These are phyloP conservation scores for Cephalotrichum gorgonifer DNA, from an alignment of 2,329 filamentous ascomycete genomes.

Conservation along the genomic window DNA sequence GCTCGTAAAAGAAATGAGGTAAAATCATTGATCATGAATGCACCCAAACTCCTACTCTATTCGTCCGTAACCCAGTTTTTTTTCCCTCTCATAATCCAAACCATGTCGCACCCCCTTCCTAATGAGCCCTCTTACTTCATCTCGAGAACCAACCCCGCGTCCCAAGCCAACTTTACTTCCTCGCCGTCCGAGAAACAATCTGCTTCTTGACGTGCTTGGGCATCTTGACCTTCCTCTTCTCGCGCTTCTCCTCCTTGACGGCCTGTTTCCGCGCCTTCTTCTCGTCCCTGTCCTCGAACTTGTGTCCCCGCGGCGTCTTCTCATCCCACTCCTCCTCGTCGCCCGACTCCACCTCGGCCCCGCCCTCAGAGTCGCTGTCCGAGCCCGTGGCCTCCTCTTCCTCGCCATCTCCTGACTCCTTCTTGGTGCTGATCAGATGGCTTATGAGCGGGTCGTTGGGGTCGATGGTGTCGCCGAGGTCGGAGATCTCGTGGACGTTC, in stretches of 20 bases:
- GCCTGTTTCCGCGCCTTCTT: conserved; percentile 74
- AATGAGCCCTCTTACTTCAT: neutral
- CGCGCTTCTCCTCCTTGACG: conserved; percentile 84
- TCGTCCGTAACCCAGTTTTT: neutral
- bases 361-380: conserved; percentile 28
- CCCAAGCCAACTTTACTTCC: conserved; percentile 45
- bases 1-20: neutral
- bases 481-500: conserved; percentile 90
- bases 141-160: neutral
- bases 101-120: neutral
- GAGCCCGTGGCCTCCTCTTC: conserved; percentile 27
- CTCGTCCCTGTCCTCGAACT: conserved; percentile 82
- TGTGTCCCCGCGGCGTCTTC: conserved; percentile 64
- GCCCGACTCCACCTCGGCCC: conserved; percentile 25
- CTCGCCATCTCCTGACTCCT: conserved; percentile 53
- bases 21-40: neutral
- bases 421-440: conserved; percentile 57
- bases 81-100: neutral
- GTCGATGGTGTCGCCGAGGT: conserved; percentile 53
- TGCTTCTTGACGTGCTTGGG: conserved; percentile 95
- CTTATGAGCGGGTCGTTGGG: conserved; percentile 50
- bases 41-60: neutral
- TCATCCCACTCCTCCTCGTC: conserved; percentile 40
- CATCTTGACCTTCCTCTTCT: conserved; percentile 90
- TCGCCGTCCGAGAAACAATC: conserved; percentile 52